phyloP scores from a whole-genome alignment of 768 basidiomycete genomes.

The Leucosporidium yakuticum region DNA sequence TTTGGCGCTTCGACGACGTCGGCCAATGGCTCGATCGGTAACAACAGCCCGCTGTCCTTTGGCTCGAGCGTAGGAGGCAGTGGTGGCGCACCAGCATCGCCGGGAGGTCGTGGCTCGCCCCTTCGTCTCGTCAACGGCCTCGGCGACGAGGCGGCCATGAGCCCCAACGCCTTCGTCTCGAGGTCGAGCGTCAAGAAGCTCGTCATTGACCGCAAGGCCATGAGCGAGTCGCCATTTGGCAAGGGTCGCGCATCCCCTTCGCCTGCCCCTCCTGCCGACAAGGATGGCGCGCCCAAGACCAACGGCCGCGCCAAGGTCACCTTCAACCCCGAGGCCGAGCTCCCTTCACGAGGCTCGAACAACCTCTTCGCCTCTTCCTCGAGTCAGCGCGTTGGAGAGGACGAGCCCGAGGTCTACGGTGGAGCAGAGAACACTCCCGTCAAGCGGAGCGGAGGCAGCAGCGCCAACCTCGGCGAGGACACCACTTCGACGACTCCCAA shows the following conservation, averaged over 20 bases:
- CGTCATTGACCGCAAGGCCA: conserved; percentile 34
- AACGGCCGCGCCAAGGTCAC: conserved; percentile 22
- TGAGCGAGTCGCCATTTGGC: neutral
- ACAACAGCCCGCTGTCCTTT: conserved; percentile 11
- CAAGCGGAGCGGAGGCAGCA: conserved; percentile 3
- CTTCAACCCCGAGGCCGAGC: conserved; percentile 30
- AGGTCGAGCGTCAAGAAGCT: conserved; percentile 40
- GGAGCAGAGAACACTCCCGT: conserved; percentile 1
- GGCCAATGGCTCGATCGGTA: conserved; percentile 7
- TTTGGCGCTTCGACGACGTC: conserved; percentile 29
- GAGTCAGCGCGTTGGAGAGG: neutral
- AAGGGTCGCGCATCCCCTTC: neutral
- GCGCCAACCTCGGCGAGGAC: conserved; percentile 10
- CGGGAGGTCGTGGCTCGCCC: conserved; percentile 26
- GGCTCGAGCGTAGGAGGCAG: neutral
- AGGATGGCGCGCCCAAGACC: conserved; percentile 12
- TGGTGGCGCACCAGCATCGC: conserved; percentile 13
- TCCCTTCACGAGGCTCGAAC: conserved; percentile 10
- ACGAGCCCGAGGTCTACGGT: conserved; percentile 8
- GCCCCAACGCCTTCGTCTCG: conserved; percentile 35
- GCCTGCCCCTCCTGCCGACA: neutral
- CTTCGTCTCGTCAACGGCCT: conserved; percentile 27
- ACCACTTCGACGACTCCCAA: conserved; percentile 9
- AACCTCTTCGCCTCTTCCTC: conserved; percentile 9
- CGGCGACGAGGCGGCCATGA: conserved; percentile 28